Evolutionary conservation across 345 rosid genomes (phyloP), one percentile per base, ranked within the genome.

Genomic region (Aquilaria malaccensis): DNA sequence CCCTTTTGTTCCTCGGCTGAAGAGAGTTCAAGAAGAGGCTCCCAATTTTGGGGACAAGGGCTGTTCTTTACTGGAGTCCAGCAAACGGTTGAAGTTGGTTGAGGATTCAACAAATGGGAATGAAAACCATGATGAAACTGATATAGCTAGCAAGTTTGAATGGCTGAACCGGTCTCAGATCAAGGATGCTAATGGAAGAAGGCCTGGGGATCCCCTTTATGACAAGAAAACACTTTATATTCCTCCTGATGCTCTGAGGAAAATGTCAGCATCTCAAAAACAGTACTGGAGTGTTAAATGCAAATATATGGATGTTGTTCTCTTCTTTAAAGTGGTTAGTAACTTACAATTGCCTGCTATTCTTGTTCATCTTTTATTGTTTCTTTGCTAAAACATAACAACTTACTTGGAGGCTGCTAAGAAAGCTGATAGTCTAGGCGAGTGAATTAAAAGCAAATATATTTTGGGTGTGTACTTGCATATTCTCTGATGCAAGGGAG

Each of bases 261-360:
- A 81, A 68, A 82, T 93, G 97, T 80, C 98, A 48, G 96, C 97
- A 1, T 85, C 96, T 54, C 98, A 87, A 63, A 89, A 84, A 72
- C 98, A 93, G 66, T 89, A 93, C 62, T 89, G 98, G 98, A 80
- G 69, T 59, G 70, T 82, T 69, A 93, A 93, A 77, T 76, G 87
- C 65, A 80, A 85, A 72, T 89, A 93, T 69, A 89, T 89, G 97
- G 98, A 89, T 71, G 79, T 81, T 67, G 73, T 93, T 69, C 84
- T 89, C 60, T 93, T 89, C 84, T 93, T 93, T 74, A 93, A 93
- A 93, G 98, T 93, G 97, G 98, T 93, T 47, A 76, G 97, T 89
- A 61, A 29, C 47, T 62, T 7, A 50, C 41, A n/a, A 13, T 48
- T 60, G 7, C 11, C 33, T 15, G 57, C 2, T 52, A 15, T 41